Evolutionary conservation across 1,284 basidiomycete genomes (phyloP), one percentile per base, ranked within the genome.

Genomic region (Apiotrichum gamsii): DNA sequence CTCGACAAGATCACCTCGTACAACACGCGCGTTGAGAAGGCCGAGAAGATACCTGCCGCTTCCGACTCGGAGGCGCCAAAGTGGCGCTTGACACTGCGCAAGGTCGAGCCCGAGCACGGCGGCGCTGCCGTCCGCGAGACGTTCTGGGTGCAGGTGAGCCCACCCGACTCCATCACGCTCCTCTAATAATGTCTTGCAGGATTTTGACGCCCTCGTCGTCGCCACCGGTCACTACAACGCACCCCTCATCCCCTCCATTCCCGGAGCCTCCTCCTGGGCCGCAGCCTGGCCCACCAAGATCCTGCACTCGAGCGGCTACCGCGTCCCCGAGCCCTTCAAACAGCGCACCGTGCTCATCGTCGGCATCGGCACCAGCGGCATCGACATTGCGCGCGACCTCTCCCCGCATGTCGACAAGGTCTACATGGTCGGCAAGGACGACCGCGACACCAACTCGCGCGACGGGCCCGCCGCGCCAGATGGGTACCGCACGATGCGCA

Each of bases 11-110:
- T 73, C n/a, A 60, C 72, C 1, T 69, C 67, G 1, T 79, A 75
- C 60, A 75, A 76, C 55, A 79, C 78, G 1, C 73, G 78, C 0
- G 77, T 80, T 0, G 78, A 80, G 54, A 66, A 60, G 3, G 67
- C 74, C 8, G 67, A 72, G n/a, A 42, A 40, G 31, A 11, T 30
- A 4, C 37, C 20, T 3, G 8, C 11, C 8, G 25, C 8, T 6
- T 6, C 25, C 8, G 9, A 24, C 15, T 19, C 18, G 18, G 29
- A 36, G 14, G 31, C 15, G 13, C 21, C 16, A 9, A 52, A 43
- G 25, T 65, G 60, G 62, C 36, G 40, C 11, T 46, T 64, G 40
- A 57, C 52, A 2, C 36, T 67, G 15, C 43, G 61, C 55, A 32
- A 74, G 72, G 19, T 79, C 67, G 77, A 73, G 60, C 6, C 56